Evolutionary conservation across 1,284 basidiomycete genomes (phyloP).

Genomic region (Trichosporon ovoides): DNA sequence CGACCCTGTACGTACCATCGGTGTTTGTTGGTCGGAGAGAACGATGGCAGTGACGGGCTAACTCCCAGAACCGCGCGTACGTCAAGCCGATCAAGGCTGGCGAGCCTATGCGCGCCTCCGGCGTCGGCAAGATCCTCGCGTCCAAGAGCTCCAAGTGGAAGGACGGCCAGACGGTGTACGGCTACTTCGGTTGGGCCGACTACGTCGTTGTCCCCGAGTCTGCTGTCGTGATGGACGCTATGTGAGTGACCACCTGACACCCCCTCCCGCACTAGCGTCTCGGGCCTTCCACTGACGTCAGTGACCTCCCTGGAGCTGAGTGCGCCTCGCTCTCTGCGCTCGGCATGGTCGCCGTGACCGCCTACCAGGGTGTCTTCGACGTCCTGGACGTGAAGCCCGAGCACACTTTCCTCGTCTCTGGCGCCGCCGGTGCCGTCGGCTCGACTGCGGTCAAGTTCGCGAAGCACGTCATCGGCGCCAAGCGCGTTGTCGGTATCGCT

Average conservation of each 20-base stretch:
- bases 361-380: constrained; percentile 42
- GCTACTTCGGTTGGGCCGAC: constrained; percentile 32
- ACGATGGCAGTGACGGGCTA: background rate
- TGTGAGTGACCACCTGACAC: constrained; percentile 9
- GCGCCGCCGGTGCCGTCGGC: constrained; percentile 35
- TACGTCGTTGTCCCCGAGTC: constrained; percentile 28
- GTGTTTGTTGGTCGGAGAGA: too few species aligned
- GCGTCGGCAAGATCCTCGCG: constrained; percentile 27
- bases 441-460: constrained; percentile 40
- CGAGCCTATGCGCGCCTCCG: constrained; percentile 24
- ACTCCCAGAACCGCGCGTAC: constrained; percentile 26
- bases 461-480: constrained; percentile 48
- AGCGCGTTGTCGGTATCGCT: constrained; percentile 52
- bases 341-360: constrained; percentile 38
- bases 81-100: constrained; percentile 27
- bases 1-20: constrained; percentile 13
- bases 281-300: too few species aligned
- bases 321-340: constrained; percentile 30
- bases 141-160: constrained; percentile 26
- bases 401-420: constrained; percentile 37
- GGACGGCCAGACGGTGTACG: constrained; percentile 30
- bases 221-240: constrained; percentile 8
- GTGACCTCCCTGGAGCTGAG: constrained; percentile 16
- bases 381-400: constrained; percentile 43
- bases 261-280: too few species aligned